Conservation (phyloP, 2,329 filamentous ascomycete genomes). For the Westerdykella ornata region DNA sequence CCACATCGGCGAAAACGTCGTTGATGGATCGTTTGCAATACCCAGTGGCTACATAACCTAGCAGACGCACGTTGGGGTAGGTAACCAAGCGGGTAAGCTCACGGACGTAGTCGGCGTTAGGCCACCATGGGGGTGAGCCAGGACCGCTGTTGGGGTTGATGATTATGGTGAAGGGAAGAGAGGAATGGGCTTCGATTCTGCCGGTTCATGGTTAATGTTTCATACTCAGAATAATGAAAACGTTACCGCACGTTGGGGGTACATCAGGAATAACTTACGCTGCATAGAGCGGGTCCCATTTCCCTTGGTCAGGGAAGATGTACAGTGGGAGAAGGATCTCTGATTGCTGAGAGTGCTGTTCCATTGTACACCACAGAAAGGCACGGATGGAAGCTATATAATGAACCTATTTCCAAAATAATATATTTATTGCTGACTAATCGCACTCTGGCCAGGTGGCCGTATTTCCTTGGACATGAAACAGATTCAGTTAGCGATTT, state of each 20-base stretch:
- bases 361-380: too few relatives aligned
- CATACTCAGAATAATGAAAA: too few relatives aligned
- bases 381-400: too few relatives aligned
- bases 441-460: too few relatives aligned
- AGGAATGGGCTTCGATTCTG: slow-evolving; percentile 26
- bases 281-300: slow-evolving; percentile 40
- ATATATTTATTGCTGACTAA: too few relatives aligned
- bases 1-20: slow-evolving; percentile 36
- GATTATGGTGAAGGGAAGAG: slow-evolving; percentile 46
- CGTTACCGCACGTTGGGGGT: not conserved
- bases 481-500: too few relatives aligned
- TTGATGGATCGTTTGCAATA: slow-evolving; percentile 36
- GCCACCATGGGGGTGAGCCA: slow-evolving; percentile 40
- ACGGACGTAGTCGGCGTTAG: slow-evolving; percentile 43
- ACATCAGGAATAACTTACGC: slow-evolving; percentile 27
- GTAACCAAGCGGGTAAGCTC: slow-evolving; percentile 39
- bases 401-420: too few relatives aligned
- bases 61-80: slow-evolving; percentile 42
- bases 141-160: slow-evolving; percentile 46
- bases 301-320: slow-evolving; percentile 41
- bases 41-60: slow-evolving; percentile 48
- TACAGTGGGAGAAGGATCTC: slow-evolving; percentile 42
- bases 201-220: too few relatives aligned
- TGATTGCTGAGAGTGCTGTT: slow-evolving; percentile 5
- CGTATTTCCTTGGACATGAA: too few relatives aligned